Evolutionary conservation across 1,284 basidiomycete species (phyloP).

Genomic region (Apiotrichum brassicae): DNA sequence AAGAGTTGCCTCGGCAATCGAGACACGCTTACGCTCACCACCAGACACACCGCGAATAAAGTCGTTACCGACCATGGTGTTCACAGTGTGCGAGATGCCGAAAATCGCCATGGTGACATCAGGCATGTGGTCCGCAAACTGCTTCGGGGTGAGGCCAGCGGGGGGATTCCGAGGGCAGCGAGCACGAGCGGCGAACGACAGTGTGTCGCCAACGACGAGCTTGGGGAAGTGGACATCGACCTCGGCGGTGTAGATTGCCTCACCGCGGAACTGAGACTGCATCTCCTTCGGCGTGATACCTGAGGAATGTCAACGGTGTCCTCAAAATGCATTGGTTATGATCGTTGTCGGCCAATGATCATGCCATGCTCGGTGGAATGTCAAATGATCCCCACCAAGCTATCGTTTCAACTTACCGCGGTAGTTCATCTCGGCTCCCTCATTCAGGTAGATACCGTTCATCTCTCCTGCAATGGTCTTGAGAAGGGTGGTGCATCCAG

Average conservation of each 20-base stretch:
- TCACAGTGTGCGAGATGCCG: constrained; percentile 51
- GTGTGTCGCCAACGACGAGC: constrained; percentile 50
- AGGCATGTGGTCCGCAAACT: constrained; percentile 47
- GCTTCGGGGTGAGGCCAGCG: constrained; percentile 39
- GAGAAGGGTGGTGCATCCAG: constrained; percentile 55
- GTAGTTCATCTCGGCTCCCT: constrained; percentile 44
- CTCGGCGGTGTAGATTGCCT: constrained; percentile 49
- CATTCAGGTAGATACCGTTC: constrained; percentile 49
- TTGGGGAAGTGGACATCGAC: constrained; percentile 54
- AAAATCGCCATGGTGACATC: constrained; percentile 51
- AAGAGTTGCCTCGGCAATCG: constrained; percentile 50
- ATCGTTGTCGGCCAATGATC: too few relatives aligned
- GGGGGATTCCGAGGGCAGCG: constrained; percentile 45
- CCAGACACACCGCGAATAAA: constrained; percentile 52
- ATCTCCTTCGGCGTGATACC: constrained; percentile 46
- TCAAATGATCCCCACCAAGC: too few relatives aligned
- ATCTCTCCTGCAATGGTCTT: constrained; percentile 55
- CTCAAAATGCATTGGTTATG: too few relatives aligned
- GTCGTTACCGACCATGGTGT: constrained; percentile 49
- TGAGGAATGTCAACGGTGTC: constrained; percentile 7
- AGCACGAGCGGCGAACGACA: constrained; percentile 41
- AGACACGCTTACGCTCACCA: constrained; percentile 54
- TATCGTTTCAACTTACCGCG: constrained; percentile 39
- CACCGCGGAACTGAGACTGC: constrained; percentile 43
- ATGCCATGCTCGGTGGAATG: too few relatives aligned